Conservation (phyloP, 371 early-diverging fungal genomes). For the Blyttiomyces sp. region DNA sequence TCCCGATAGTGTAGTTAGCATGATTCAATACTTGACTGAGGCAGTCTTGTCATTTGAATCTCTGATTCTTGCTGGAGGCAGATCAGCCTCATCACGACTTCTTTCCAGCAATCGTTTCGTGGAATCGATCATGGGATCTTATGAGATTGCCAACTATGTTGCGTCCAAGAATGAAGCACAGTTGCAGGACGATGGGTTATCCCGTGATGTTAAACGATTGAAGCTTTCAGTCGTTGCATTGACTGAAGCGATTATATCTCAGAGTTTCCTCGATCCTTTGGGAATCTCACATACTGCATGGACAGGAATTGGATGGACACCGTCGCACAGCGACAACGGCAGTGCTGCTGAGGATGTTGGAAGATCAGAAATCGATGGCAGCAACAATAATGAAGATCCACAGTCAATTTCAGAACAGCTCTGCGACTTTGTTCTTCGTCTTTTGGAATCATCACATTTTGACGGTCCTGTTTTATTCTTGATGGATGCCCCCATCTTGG, state of each 20-base stretch:
- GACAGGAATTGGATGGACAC: background rate
- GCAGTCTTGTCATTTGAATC: conserved; percentile 21
- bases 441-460: conserved; percentile 28
- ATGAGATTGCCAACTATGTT: conserved; percentile 17
- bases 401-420: conserved; percentile 12
- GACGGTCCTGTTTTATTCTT: conserved; percentile 33
- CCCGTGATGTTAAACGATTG: conserved; percentile 6
- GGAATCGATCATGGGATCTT: conserved; percentile 14
- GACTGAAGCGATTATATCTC: conserved; percentile 13
- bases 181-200: background rate
- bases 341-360: too few species aligned
- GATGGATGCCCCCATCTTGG: conserved; percentile 64
- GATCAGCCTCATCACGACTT: background rate
- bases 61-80: conserved; percentile 11
- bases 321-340: background rate
- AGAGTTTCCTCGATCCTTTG: conserved; percentile 22
- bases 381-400: background rate
- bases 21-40: conserved; percentile 16
- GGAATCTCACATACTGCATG: background rate
- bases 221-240: conserved; percentile 25
- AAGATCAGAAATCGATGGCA: too few species aligned
- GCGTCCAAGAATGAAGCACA: background rate
- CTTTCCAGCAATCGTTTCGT: conserved; percentile 12
- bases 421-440: conserved; percentile 19
- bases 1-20: background rate